Base-by-base conservation (phyloP, 2,329 filamentous ascomycete species). In the Nigrospora osmanthi region DNA sequence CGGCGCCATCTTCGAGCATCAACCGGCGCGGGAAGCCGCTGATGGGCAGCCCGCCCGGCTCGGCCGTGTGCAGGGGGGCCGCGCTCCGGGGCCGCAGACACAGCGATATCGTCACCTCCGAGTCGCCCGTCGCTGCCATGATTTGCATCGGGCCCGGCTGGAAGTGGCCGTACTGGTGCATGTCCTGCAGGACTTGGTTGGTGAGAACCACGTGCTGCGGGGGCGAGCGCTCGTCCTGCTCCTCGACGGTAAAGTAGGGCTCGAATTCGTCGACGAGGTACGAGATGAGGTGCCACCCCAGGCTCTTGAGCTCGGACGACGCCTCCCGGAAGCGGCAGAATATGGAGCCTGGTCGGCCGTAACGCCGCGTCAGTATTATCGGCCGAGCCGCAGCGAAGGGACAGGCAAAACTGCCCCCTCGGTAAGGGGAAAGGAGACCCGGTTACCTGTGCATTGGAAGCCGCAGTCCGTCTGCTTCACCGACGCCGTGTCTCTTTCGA, bases 161-260 rank as follows among this genome's bases (percentile, higher is more conserved):
- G 40, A 62, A 62, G 41, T 54, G 53, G 12, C 58, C 59, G 34
- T 58, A 56, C 16, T 59, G 45, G 32, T 59, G 57, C 55, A 62
- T 61, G 44, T 60, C 58, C 38, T 60, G 55, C 4, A 62, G 46
- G 7, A 56, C 51, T 11, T 50, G 51, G 40, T 54, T 52, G 34
- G 52, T 54, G 14, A 62, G 52, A 7, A 54, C 38, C 32, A 62
- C 47, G 42, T 54, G 54, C 12, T 51, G 57, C 14, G 52, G 44
- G 2, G 52, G 58, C 49, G 49, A 50, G 42, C 50, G 32, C 34
- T 43, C 48, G 11, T 49, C 43, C 9, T 49, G 51, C 42, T 57
- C 54, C 42, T 61, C 58, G 23, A 61, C 37, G 5, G 60, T 40
- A 43, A 62, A 61, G 45, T 59, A 60, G 17, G 59, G 59, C 46